These are phyloP conservation scores for Xylaria longipes DNA, from an alignment of 495 filamentous ascomycete species.

Conservation along the genomic window DNA sequence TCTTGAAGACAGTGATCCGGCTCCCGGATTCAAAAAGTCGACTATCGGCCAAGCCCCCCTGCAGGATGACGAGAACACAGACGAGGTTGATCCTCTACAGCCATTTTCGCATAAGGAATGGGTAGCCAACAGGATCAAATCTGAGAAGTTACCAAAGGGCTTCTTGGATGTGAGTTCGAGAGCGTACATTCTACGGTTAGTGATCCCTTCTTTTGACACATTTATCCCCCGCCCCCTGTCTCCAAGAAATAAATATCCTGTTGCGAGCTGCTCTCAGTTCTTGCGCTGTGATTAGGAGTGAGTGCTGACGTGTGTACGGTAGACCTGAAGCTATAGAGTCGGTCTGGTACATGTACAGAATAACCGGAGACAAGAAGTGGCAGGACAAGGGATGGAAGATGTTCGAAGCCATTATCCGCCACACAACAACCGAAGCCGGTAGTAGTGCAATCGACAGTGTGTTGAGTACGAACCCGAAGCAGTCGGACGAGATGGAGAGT, in stretches of 20 bases:
- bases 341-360: slow-evolving; percentile 94
- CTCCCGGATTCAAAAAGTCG: slow-evolving; percentile 14
- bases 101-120: slow-evolving; percentile 69
- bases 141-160: slow-evolving; percentile 71
- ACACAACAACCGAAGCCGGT: slow-evolving; percentile 70
- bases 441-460: slow-evolving; percentile 81
- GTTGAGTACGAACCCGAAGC: slow-evolving; percentile 44
- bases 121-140: slow-evolving; percentile 61
- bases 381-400: slow-evolving; percentile 89
- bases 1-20: slow-evolving; percentile 30
- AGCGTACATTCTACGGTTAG: slow-evolving; percentile 80
- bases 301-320: slow-evolving; percentile 26
- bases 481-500: slow-evolving; percentile 63
- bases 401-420: slow-evolving; percentile 75
- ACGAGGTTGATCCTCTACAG: slow-evolving; percentile 38
- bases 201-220: slow-evolving; percentile 4
- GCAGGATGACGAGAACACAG: slow-evolving; percentile 29
- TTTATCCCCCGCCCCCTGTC: not conserved
- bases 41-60: slow-evolving; percentile 36
- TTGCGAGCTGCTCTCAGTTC: not conserved
- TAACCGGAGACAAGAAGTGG: slow-evolving; percentile 82
- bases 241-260: not conserved
- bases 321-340: slow-evolving; percentile 95
- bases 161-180: slow-evolving; percentile 63
- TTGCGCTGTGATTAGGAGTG: slow-evolving; percentile 9